Base-by-base conservation (phyloP, 768 basidiomycete species). In the Gloeostereum incarnatum region DNA sequence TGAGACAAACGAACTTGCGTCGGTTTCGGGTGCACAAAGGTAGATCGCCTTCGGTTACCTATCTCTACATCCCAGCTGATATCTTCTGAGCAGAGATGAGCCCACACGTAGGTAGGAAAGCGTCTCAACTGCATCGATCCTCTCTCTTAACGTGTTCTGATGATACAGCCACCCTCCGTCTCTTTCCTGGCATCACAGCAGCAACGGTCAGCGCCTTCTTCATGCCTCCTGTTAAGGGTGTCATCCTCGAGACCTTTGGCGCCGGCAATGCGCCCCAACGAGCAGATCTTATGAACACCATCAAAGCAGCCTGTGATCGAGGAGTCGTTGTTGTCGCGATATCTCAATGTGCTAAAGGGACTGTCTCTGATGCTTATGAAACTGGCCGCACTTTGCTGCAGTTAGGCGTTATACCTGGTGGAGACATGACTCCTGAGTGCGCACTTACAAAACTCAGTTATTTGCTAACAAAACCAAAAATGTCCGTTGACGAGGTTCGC, bases 361-460 rank as follows among this genome's bases (percentile, higher is more conserved):
- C 81, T 3, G 92, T 97, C 6, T 83, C 81, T 6, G 78, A 83
- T 49, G 78, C 81, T 11, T 93, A 93, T 48, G 79, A 85, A 59
- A 82, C 84, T 9, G 88, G 85, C 3, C 65, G 80, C 46, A 71
- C 73, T 2, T 63, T 92, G 16, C 61, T 78, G 23, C 68, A 75
- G 33, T 70, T 64, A n/a, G 90, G 91, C 0, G 81, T 93, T 14
- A 73, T 92, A 9, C 71, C 86, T 0, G 91, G 91, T 5, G 77
- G 75, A 19, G 92, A 96, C 56, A 93, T 94, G 91, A 96, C 92
- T 1, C 87, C 90, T n/a, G 90, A 94, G 90, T 89, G 88, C 42
- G 92, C 92, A 2, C 72, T 96, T 14, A 71, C 89, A 10, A 97
- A 97, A 61, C 69, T 97, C 11, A 73, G 83, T 32, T 97, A 96